Evolutionary conservation across 768 basidiomycete genomes (phyloP).

Genomic region (Suillus sp.): DNA sequence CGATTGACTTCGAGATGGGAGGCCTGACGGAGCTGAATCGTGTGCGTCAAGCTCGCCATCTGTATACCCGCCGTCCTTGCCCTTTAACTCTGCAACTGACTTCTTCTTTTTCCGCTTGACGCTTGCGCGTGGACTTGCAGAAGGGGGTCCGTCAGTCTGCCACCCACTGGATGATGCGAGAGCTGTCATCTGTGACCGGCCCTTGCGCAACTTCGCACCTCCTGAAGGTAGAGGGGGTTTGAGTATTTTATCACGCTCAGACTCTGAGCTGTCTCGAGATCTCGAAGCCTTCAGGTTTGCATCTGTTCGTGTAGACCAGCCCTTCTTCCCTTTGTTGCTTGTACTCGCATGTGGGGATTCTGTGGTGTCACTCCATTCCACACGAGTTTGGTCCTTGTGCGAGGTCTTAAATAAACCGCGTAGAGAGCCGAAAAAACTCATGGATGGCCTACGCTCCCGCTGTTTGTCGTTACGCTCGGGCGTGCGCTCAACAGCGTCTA

Average conservation of each 20-base stretch:
- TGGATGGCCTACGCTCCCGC: conserved; percentile 27
- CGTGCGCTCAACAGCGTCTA: conserved; percentile 2
- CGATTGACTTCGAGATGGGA: conserved; percentile 1
- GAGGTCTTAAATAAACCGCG: conserved; percentile 26
- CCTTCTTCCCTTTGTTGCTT: not conserved
- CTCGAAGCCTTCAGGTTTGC: conserved; percentile 17
- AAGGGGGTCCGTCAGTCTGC: conserved; percentile 19
- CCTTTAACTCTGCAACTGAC: conserved; percentile 30
- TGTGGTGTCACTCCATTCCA: conserved; percentile 17
- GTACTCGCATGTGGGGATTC: conserved; percentile 1
- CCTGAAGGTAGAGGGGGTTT: not conserved
- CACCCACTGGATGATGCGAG: conserved; percentile 18
- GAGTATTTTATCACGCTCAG: conserved; percentile 12
- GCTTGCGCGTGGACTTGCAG: conserved; percentile 12
- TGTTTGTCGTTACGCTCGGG: conserved; percentile 3
- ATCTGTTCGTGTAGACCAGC: conserved; percentile 36
- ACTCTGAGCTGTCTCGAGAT: conserved; percentile 19
- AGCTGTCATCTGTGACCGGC: conserved; percentile 5
- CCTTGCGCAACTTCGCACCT: conserved; percentile 18
- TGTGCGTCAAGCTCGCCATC: conserved; percentile 25
- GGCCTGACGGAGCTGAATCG: not conserved
- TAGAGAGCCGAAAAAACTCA: conserved; percentile 29
- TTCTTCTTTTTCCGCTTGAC: conserved; percentile 20
- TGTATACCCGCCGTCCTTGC: conserved; percentile 30
- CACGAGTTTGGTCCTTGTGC: conserved; percentile 20